A percentile compares a stretch with the other conserved stretches of the same genome.
Conservation (phyloP, 371 early-diverging fungal species). For the Mortierella sp. region DNA sequence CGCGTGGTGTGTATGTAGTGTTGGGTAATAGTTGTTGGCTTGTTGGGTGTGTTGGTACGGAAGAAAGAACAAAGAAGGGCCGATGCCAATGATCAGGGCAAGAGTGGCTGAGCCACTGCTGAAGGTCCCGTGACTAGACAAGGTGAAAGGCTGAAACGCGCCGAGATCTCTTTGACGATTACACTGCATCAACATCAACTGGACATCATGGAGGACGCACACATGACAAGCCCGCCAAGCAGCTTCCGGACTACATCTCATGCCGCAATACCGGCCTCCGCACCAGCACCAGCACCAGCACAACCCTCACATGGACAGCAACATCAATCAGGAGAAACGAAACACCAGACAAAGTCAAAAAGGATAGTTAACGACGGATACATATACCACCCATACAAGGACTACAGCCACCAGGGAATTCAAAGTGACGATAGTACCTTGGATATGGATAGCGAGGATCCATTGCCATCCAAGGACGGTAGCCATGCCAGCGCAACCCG, state of each 20-base stretch:
- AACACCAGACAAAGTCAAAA: constrained; percentile 11
- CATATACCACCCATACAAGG: constrained; percentile 37
- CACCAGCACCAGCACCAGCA: not conserved
- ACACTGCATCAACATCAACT: not conserved
- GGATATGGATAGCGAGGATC: not conserved
- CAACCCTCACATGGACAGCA: not conserved
- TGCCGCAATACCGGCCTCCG: not conserved
- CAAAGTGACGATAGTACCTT: not conserved
- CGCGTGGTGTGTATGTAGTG: not conserved
- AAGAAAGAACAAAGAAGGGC: not conserved
- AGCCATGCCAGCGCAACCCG: constrained; percentile 37
- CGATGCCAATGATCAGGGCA: not conserved
- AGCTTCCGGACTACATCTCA: constrained; percentile 7
- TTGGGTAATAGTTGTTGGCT: not conserved
- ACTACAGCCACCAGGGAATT: too few relatives aligned
- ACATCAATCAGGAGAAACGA: not conserved
- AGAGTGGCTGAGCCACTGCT: constrained; percentile 84
- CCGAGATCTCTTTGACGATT: not conserved
- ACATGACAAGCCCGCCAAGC: constrained; percentile 47
- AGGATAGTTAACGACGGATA: constrained; percentile 32
- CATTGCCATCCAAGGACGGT: not conserved
- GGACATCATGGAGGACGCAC: constrained; percentile 31
- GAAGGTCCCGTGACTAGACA: too few relatives aligned
- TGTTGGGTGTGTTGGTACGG: not conserved
- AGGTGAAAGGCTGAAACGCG: too few relatives aligned